Evolutionary conservation across 805 yeast genomes (phyloP), one percentile per base, ranked within the genome.

Genomic region (Sugiyamaella floridensis): DNA sequence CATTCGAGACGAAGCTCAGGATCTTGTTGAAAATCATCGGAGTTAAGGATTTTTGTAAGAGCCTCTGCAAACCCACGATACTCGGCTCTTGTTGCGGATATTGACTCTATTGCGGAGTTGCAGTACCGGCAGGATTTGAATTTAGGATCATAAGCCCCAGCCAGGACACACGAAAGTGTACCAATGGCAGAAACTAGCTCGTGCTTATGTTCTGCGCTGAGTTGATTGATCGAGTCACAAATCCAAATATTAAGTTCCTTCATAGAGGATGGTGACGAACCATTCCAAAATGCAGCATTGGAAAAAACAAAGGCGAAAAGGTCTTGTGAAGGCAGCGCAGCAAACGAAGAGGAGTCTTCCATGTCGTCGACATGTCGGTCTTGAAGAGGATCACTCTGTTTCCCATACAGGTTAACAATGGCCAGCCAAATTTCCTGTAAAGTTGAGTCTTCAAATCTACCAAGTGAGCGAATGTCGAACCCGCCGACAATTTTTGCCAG

Each of bases 1-100:
- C 52, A 47, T 26, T 54, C 55, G 8, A 59, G n/a, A 11, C 61
- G 45, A 16, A 58, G 43, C 12, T 26, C 18, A 7, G 19, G 18
- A 34, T 49, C 48, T 19, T 12, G 26, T 29, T 49, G 52, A 43
- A 58, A 58, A 29, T 52, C 41, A 19, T 48, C 47, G 14, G 58
- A 47, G 4, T 40, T 22, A 7, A 57, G n/a, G 15, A 58, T 44
- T 8, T 32, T 32, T 14, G 37, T 32, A 10, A 32, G 37, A 32
- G 37, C 37, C 37, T 32, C 37, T 32, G 37, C 37, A 32, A 32
- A 32, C 4, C 37, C 37, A 14, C 37, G 37, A 11, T 32, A 32
- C 37, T 32, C 37, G 4, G 37, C 9, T 32, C 37, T 32, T 10
- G 37, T 5, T 11, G 37, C 10, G 12, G 37, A 32, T 32, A 32